phyloP scores from a whole-genome alignment of 2,329 filamentous ascomycete species.

The Colletotrichum australisinense region DNA sequence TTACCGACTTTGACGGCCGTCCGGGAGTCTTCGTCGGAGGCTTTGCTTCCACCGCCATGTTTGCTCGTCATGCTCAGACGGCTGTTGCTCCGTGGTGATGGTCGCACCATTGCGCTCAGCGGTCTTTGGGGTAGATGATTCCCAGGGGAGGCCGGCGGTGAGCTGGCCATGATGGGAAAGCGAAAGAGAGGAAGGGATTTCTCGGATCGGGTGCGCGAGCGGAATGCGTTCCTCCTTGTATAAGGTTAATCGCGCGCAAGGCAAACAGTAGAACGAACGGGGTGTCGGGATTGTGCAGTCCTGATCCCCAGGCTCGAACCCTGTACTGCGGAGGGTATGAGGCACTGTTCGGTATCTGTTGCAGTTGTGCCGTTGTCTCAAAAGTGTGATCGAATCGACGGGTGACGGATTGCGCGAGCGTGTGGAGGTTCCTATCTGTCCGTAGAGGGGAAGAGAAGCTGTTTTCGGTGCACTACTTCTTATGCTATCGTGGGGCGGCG shows the following conservation, averaged over 20 bases:
- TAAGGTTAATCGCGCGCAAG: constrained; percentile 14
- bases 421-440: constrained; percentile 17
- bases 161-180: constrained; percentile 68
- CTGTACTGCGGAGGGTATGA: constrained; percentile 20
- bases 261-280: constrained; percentile 16
- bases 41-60: constrained; percentile 78
- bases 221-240: constrained; percentile 26
- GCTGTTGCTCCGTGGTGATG: constrained; percentile 80
- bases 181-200: constrained; percentile 28
- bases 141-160: constrained; percentile 76
- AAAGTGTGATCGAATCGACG: constrained; percentile 22
- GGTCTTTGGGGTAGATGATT: constrained; percentile 70
- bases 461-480: constrained; percentile 29
- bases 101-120: constrained; percentile 83
- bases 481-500: constrained; percentile 7
- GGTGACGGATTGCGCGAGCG: constrained; percentile 10
- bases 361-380: constrained; percentile 30
- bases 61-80: constrained; percentile 88
- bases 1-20: constrained; percentile 96
- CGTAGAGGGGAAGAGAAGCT: neutral
- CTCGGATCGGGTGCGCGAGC: constrained; percentile 31
- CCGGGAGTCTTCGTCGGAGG: constrained; percentile 89
- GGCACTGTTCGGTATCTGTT: constrained; percentile 25
- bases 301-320: constrained; percentile 23
- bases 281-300: constrained; percentile 26